phyloP scores from a whole-genome alignment of 192 early-diverging fungal species.

The Coemansia sp. region DNA sequence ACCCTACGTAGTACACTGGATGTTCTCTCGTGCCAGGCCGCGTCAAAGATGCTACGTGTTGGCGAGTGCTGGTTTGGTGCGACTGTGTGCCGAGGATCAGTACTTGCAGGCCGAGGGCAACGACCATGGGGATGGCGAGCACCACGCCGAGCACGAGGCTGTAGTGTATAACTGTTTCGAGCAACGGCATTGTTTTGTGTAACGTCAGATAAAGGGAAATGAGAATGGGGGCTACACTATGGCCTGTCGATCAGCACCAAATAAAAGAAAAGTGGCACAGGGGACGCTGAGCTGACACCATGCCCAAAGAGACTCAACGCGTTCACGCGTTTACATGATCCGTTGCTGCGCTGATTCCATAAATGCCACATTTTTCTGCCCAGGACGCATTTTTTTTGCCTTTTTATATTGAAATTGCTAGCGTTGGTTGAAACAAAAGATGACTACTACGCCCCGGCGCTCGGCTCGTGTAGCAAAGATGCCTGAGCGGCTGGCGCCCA shows the following conservation, averaged over 20 bases:
- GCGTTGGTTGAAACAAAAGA: background rate
- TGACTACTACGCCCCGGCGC: slow-evolving; percentile 37
- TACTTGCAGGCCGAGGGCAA: slow-evolving; percentile 20
- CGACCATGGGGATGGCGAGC: slow-evolving; percentile 11
- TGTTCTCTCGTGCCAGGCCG: slow-evolving; percentile 34
- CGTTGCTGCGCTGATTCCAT: background rate
- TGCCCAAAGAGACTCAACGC: background rate
- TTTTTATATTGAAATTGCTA: no score
- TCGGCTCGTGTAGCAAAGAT: slow-evolving; percentile 37
- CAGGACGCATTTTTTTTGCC: background rate
- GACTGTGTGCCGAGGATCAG: slow-evolving; percentile 32
- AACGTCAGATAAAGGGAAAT: background rate
- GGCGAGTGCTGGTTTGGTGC: slow-evolving; percentile 15
- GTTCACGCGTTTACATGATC: slow-evolving; percentile 5
- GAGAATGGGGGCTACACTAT: background rate
- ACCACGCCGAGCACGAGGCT: slow-evolving; percentile 22
- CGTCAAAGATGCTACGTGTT: slow-evolving; percentile 8
- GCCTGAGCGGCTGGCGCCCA: slow-evolving; percentile 32
- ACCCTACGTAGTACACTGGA: slow-evolving; percentile 60
- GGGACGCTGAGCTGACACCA: slow-evolving; percentile 1
- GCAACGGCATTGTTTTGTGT: slow-evolving; percentile 14
- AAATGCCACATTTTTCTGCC: background rate
- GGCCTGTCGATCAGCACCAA: background rate
- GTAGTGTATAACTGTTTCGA: slow-evolving; percentile 25
- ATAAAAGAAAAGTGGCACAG: background rate